These are phyloP conservation scores for Melanomma pulvis-pyrius DNA, from an alignment of 495 filamentous ascomycete species.

Conservation along the genomic window DNA sequence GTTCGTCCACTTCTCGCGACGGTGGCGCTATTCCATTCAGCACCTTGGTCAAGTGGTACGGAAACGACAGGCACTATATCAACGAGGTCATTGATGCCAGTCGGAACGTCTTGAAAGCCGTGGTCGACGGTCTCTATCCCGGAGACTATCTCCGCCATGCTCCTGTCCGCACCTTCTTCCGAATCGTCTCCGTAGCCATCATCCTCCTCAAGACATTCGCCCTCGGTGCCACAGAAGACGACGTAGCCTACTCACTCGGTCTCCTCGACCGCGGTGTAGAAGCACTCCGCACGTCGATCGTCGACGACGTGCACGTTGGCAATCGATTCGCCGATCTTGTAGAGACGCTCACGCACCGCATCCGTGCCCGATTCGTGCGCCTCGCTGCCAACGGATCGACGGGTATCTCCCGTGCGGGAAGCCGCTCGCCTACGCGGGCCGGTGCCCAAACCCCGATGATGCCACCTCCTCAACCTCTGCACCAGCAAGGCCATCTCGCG, in stretches of 20 bases:
- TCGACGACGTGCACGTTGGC: constrained; percentile 95
- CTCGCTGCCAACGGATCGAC: constrained; percentile 40
- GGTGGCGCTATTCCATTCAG: constrained; percentile 51
- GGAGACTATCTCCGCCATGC: constrained; percentile 86
- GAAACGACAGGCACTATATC: constrained; percentile 75
- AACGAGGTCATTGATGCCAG: constrained; percentile 86
- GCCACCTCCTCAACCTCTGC: constrained; percentile 28
- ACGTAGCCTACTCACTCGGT: constrained; percentile 77
- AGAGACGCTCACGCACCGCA: constrained; percentile 56
- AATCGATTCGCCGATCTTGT: constrained; percentile 92
- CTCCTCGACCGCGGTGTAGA: constrained; percentile 80
- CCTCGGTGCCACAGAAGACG: constrained; percentile 84
- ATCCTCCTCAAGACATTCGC: constrained; percentile 96
- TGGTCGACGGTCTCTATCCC: constrained; percentile 81
- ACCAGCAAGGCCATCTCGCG: constrained; percentile 4
- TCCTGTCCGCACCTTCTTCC: constrained; percentile 90
- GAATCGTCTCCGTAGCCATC: constrained; percentile 92
- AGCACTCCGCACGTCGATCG: constrained; percentile 80
- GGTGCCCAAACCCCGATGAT: constrained; percentile 33
- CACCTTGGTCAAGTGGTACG: constrained; percentile 60
- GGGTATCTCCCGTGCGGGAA: constrained; percentile 31
- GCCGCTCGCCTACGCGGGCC: constrained; percentile 18
- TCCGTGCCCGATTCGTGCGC: constrained; percentile 46
- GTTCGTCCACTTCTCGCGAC: constrained; percentile 40
- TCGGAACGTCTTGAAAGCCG: constrained; percentile 77